Evolutionary conservation across 1,284 basidiomycete species (phyloP), one percentile per base, ranked within the genome.

Genomic region (Leccinum pallidistipes): DNA sequence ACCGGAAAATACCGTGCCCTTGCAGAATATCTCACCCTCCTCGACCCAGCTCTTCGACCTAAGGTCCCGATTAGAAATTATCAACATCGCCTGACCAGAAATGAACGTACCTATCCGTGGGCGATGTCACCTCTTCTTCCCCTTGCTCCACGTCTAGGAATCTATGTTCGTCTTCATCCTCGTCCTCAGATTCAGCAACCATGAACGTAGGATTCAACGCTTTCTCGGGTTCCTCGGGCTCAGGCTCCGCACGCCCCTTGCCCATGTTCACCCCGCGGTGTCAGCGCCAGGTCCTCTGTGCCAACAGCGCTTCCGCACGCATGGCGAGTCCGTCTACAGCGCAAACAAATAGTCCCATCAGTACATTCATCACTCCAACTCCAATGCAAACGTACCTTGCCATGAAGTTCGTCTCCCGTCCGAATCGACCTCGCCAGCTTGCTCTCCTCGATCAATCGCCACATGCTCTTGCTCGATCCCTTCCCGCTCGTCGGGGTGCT

Each of bases 21-120:
- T 95, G 56, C 95, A 81, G 78, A 98, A 98, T 34, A 97, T 89
- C 74, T 97, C 95, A 1, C 92, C 93, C 69, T 94, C 93, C 66
- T 87, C 90, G 0, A 95, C 89, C 88, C 91, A 92, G 58, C 80
- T 86, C 66, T 84, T 82, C 45, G 88, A 91, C 58, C 90, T 90
- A 40, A 5, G 32, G 34, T 12, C 40, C 5, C 10, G 32, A 6
- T 32, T 3, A 31, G 31, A 49, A 53, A 38, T 0, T 27, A 52
- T 31, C 38, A 53, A 54, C 32, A 34, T 31, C 45, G 49, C 18
- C 45, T 18, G 27, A 50, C 58, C 55, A 8, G 12, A 50, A 73
- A 40, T 56, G 52, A n/a, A 74, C 82, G 67, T 53, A 89, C 87
- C 83, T 75, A 67, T 87, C 81, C 8, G 76, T 85, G 2, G 87